Evolutionary conservation across 2,329 filamentous ascomycete genomes (phyloP), one percentile per base, ranked within the genome.

Genomic region (Ophiostoma sp.): DNA sequence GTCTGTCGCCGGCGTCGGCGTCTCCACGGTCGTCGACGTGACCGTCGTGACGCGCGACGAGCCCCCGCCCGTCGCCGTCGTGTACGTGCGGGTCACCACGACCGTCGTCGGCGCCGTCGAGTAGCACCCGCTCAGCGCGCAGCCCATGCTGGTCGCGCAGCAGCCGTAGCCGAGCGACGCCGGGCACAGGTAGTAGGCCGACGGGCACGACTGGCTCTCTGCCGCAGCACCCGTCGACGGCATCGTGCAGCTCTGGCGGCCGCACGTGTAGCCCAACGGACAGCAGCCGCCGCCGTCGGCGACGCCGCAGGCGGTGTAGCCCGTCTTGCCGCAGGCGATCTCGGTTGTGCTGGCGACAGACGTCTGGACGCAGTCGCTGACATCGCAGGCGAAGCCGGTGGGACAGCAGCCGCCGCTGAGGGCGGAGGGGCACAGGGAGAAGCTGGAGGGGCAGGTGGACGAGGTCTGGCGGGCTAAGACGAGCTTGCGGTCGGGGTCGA

Each of bases 101-200:
- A 79, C 77, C 0, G 84, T 86, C 1, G 79, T 75, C 1, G 83
- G 80, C 0, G 77, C 78, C 0, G 82, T 84, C 1, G 81, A 78
- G 71, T 84, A 87, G 74, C 86, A 88, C 17, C 75, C 76, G 23
- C 75, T 77, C 1, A 76, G 69, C 2, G 80, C 85, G 74, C 86
- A 88, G 35, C 76, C 82, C 79, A 84, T 81, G 4, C 82, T 82
- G 66, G 76, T 80, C 2, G 76, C 77, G 74, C 86, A 88, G 73
- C 86, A 88, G 0, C 85, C 86, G 71, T 81, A 84, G 68, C 81
- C 82, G 4, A 84, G 73, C 0, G 83, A 84, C 5, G 81, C 74
- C 1, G 86, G 81, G 71, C 86, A 88, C 3, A 81, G 77, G 69
- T 80, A 83, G 66, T 81, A 83, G 71, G 77, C 80, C 1, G 78